These are phyloP conservation scores for Leishmania guyanensis DNA, from an alignment of 208 protist species.

Conservation along the genomic window DNA sequence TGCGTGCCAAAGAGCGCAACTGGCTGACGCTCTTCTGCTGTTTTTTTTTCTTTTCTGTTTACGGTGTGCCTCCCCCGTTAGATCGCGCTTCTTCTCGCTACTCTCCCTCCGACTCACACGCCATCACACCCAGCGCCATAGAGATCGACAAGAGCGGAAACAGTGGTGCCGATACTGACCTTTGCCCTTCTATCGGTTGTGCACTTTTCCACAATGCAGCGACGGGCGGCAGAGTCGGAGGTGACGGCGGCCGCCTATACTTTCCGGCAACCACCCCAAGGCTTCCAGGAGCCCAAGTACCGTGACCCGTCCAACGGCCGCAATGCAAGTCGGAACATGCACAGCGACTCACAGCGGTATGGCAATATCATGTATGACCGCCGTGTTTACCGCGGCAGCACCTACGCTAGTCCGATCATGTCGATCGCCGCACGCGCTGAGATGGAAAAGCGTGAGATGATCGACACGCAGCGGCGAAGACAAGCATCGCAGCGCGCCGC, in stretches of 20 bases:
- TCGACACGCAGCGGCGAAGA: constrained; percentile 59
- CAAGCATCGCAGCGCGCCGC: constrained; percentile 65
- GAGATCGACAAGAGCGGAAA: background rate
- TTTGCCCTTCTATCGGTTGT: background rate
- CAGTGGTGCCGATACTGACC: background rate
- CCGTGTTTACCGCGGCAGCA: constrained; percentile 95
- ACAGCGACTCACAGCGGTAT: constrained; percentile 53
- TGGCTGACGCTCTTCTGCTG: background rate
- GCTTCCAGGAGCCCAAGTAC: constrained; percentile 81
- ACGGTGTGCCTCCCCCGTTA: background rate
- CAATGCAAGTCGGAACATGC: background rate
- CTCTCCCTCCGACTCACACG: background rate
- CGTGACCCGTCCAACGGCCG: constrained; percentile 53
- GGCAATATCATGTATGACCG: constrained; percentile 97
- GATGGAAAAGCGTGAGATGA: constrained; percentile 65
- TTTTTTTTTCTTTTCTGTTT: background rate
- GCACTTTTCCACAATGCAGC: constrained; percentile 38
- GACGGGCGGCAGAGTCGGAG: constrained; percentile 34
- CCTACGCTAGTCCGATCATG: constrained; percentile 91
- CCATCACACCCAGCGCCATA: background rate
- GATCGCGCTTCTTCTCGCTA: background rate
- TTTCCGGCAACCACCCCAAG: constrained; percentile 89
- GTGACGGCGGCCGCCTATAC: constrained; percentile 80
- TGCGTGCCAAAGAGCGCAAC: background rate
- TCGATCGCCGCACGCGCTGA: constrained; percentile 75